A percentile compares a stretch with the other conserved stretches of the same genome.
Evolutionary conservation across 1,284 basidiomycete species (phyloP).

Genomic region (Pterulicium gracile): DNA sequence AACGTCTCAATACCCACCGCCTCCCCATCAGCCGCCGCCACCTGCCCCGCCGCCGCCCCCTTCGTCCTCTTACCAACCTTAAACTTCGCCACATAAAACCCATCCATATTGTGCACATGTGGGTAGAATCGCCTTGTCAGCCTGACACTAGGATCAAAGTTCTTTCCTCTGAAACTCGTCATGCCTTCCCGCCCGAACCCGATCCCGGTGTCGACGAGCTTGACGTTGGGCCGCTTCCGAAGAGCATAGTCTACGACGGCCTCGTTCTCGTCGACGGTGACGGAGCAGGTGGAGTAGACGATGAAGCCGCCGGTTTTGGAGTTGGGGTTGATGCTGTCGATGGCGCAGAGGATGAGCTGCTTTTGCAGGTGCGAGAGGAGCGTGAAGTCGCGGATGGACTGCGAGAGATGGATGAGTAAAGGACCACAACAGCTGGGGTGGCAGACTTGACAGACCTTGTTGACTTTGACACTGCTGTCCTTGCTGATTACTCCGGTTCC

Average conservation of each 20-base stretch:
- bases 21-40: neutral
- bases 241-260: slow-evolving; percentile 98
- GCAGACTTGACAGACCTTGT: slow-evolving; percentile 86
- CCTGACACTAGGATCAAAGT: slow-evolving; percentile 71
- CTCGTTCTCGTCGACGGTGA: slow-evolving; percentile 98
- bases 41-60: slow-evolving; percentile 19
- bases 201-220: slow-evolving; percentile 88
- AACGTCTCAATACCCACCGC: slow-evolving; percentile 4
- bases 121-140: slow-evolving; percentile 87
- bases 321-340: slow-evolving; percentile 88
- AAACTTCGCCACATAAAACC: slow-evolving; percentile 98
- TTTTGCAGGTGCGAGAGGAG: slow-evolving; percentile 96
- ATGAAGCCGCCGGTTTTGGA: slow-evolving; percentile 90
- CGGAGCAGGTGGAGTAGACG: slow-evolving; percentile 98
- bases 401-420: slow-evolving; percentile 9
- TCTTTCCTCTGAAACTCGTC: slow-evolving; percentile 83
- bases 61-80: slow-evolving; percentile 79
- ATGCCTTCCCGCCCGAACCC: slow-evolving; percentile 93
- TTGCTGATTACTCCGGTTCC: slow-evolving; percentile 99
- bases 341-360: slow-evolving; percentile 95
- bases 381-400: slow-evolving; percentile 93
- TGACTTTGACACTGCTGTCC: slow-evolving; percentile 94
- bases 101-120: slow-evolving; percentile 93
- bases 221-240: slow-evolving; percentile 90
- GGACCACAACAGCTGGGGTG: neutral